Evolutionary conservation across 73 alveolate species (phyloP).

Genomic region (Paraurostyla sp.): DNA sequence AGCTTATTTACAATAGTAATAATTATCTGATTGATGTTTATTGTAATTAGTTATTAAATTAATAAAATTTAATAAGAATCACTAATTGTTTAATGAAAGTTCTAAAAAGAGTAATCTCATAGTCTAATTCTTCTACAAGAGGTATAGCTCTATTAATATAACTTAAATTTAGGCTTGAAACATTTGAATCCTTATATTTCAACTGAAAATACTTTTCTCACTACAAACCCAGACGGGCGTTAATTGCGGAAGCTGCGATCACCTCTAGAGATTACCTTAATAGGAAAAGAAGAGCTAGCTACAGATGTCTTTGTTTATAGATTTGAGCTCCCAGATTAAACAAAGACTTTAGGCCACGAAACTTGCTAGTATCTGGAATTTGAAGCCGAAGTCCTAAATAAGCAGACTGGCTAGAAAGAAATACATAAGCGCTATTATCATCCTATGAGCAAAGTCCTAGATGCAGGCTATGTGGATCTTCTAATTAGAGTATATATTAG

Average conservation of each 20-base stretch:
- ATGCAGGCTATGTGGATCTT: slow-evolving; percentile 60
- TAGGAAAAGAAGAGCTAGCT: slow-evolving; percentile 50
- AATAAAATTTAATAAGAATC: neutral
- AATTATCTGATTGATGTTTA: neutral
- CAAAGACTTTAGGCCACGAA: neutral
- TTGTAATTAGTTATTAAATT: neutral
- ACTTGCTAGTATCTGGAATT: slow-evolving; percentile 62
- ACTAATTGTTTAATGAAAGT: slow-evolving; percentile 20
- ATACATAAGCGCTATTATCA: slow-evolving; percentile 45
- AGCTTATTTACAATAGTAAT: neutral
- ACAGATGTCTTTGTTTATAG: slow-evolving; percentile 53
- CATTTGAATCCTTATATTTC: neutral
- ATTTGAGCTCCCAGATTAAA: slow-evolving; percentile 20
- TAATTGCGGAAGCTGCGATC: neutral
- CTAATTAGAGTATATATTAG: slow-evolving; percentile 55
- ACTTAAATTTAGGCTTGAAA: neutral
- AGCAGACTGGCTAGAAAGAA: slow-evolving; percentile 22
- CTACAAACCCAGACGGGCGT: slow-evolving; percentile 18
- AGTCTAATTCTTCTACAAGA: neutral
- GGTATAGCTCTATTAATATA: neutral
- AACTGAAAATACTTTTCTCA: neutral
- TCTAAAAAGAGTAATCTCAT: neutral
- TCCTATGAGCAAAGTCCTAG: slow-evolving; percentile 55
- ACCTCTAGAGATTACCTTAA: neutral
- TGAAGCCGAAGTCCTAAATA: slow-evolving; percentile 50